Evolutionary conservation across 768 basidiomycete species (phyloP), one percentile per base, ranked within the genome.

Genomic region (Hygrophorus pudorinus): DNA sequence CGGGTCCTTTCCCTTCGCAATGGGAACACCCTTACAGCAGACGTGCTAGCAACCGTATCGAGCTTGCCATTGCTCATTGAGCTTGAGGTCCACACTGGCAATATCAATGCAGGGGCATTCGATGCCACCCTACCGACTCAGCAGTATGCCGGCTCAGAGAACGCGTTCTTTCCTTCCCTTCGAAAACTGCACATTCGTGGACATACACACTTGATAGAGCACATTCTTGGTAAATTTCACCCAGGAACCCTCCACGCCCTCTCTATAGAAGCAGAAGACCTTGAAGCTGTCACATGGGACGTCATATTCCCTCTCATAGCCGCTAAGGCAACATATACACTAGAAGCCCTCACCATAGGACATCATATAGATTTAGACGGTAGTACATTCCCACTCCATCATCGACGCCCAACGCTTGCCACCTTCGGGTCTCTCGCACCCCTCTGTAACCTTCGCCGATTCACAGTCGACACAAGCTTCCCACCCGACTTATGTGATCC

Each of bases 41-140:
- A 60, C 17, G 63, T 66, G 9, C 46, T 76, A 14, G 47, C 60
- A 42, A 59, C 65, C 2, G 52, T 73, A 32, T 60, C 63, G 14
- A 46, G 47, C 14, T 65, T 74, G 18, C 66, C 66, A 7, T 32
- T 35, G 24, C 63, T 76, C 44, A 45, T 44, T 16, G 58, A 70
- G 33, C 59, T 76, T 28, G 65, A 73, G 44, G 42, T 75, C 8
- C 72, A 76, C 43, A 69, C 65, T 1, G 58, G 62, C 8, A 62
- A 64, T 48, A 48, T 75, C 20, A 57, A 59, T 17, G 27, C 48
- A 4, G 55, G 63, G 24, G 49, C 52, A 7, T 36, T 65, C 20
- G 30, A 51, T 27, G 43, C 55, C 24, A 28, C 44, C 4, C n/a
- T n/a, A n/a, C n/a, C n/a, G n/a, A n/a, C n/a, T n/a, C n/a, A n/a